Evolutionary conservation across 2,329 filamentous ascomycete genomes (phyloP).

Genomic region (Nigrospora sphaerica): DNA sequence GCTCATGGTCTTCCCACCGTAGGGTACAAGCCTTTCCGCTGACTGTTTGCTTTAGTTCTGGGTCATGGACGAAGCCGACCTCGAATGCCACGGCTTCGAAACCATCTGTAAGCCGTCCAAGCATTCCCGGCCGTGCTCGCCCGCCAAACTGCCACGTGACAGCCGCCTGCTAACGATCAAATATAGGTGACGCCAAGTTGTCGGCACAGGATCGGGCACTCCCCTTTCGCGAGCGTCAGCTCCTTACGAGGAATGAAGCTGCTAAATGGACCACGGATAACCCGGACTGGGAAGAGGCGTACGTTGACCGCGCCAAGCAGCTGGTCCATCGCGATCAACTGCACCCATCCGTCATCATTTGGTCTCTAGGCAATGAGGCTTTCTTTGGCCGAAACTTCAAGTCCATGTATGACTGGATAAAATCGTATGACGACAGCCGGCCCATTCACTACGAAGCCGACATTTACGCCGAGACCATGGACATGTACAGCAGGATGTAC

Average conservation of each 20-base stretch:
- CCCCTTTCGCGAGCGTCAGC: constrained; percentile 20
- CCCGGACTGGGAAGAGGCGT: constrained; percentile 49
- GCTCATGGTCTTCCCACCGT: background rate
- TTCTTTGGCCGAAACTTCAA: constrained; percentile 59
- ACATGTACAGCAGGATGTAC: constrained; percentile 60
- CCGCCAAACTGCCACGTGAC: background rate
- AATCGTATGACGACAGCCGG: constrained; percentile 44
- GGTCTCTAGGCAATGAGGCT: constrained; percentile 62
- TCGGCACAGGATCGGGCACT: constrained; percentile 16
- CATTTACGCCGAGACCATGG: constrained; percentile 44
- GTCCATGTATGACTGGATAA: constrained; percentile 57
- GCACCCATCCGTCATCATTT: constrained; percentile 57
- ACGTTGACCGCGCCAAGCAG: constrained; percentile 57
- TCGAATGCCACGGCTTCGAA: constrained; percentile 32
- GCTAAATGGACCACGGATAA: constrained; percentile 49
- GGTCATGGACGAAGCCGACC: constrained; percentile 42
- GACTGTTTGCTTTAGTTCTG: constrained; percentile 33
- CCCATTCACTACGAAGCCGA: constrained; percentile 58
- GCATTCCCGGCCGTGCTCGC: constrained; percentile 4
- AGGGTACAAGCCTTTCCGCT: background rate
- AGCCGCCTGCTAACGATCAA: background rate
- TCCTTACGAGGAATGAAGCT: constrained; percentile 24
- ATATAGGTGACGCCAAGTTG: constrained; percentile 19
- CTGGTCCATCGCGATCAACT: constrained; percentile 59
- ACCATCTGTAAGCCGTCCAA: constrained; percentile 12